Conservation (phyloP, 2,329 filamentous ascomycete species). For the Venturia oleaginea region DNA sequence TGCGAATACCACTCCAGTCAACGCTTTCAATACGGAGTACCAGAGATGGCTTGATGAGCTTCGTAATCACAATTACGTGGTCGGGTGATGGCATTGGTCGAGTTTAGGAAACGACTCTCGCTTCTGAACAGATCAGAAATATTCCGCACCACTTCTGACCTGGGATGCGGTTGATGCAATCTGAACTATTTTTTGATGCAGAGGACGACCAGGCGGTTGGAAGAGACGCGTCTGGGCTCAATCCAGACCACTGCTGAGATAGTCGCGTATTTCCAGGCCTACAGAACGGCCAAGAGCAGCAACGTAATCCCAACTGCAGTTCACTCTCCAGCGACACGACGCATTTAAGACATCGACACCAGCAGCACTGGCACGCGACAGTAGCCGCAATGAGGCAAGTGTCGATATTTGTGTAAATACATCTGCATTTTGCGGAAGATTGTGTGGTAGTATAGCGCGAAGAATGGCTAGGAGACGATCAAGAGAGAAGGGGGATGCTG, state of each 20-base stretch:
- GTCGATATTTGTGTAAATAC: conserved; percentile 55
- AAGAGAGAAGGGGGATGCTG: conserved; percentile 66
- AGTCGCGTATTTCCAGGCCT: conserved; percentile 71
- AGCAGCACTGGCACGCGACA: conserved; percentile 53
- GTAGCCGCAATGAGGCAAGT: conserved; percentile 58
- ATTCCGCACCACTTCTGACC: not conserved
- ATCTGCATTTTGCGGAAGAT: conserved; percentile 36
- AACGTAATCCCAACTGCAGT: conserved; percentile 69
- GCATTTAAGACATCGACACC: conserved; percentile 57
- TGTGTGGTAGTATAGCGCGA: conserved; percentile 49
- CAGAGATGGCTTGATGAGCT: not conserved
- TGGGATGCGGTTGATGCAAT: not conserved
- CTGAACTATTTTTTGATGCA: not conserved
- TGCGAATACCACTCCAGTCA: not conserved
- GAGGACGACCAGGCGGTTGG: not conserved
- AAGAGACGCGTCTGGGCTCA: not conserved
- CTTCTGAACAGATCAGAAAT: not conserved
- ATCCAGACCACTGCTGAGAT: conserved; percentile 40
- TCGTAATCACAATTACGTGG: not conserved
- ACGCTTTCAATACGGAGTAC: not conserved
- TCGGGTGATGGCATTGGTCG: not conserved
- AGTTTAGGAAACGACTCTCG: too few relatives aligned
- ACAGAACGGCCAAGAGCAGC: conserved; percentile 61
- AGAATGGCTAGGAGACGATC: conserved; percentile 75
- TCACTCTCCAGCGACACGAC: conserved; percentile 66